A percentile compares a stretch with the other conserved stretches of the same genome.
Conservation (phyloP, 495 filamentous ascomycete genomes). For the Platismatia glauca region DNA sequence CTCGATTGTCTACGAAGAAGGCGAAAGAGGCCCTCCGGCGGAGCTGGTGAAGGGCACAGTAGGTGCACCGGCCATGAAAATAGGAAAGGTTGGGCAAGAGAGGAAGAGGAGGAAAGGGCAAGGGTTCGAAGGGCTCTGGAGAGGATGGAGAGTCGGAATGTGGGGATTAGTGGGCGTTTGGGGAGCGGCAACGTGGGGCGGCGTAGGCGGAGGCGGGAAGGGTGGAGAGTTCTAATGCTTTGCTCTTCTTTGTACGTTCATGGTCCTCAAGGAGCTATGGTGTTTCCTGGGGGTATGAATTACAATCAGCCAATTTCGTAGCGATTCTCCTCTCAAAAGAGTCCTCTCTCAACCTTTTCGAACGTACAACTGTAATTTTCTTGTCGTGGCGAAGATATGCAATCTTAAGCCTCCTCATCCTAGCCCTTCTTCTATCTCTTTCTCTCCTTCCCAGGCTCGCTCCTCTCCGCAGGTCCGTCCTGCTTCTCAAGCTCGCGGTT, state of each 20-base stretch:
- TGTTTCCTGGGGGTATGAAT: constrained; percentile 2
- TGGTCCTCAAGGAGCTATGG: constrained; percentile 7
- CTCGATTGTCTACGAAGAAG: constrained; percentile 76
- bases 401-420: neutral
- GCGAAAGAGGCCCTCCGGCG: constrained; percentile 32
- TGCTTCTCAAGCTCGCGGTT: neutral
- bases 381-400: neutral
- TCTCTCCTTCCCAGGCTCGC: neutral
- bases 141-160: constrained; percentile 91
- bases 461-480: too few relatives aligned
- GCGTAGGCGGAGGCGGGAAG: constrained; percentile 35
- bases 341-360: neutral
- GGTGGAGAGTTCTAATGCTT: constrained; percentile 44
- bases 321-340: neutral
- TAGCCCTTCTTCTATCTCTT: neutral
- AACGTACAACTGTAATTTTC: neutral
- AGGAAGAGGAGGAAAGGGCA: constrained; percentile 58
- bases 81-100: constrained; percentile 28
- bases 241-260: neutral
- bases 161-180: constrained; percentile 91
- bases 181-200: constrained; percentile 57
- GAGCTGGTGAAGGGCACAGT: constrained; percentile 17
- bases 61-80: constrained; percentile 15
- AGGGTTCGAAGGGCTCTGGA: constrained; percentile 74
- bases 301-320: neutral